Evolutionary conservation across 2,329 filamentous ascomycete genomes (phyloP), one percentile per base, ranked within the genome.

Genomic region (Apiospora saccharicola): DNA sequence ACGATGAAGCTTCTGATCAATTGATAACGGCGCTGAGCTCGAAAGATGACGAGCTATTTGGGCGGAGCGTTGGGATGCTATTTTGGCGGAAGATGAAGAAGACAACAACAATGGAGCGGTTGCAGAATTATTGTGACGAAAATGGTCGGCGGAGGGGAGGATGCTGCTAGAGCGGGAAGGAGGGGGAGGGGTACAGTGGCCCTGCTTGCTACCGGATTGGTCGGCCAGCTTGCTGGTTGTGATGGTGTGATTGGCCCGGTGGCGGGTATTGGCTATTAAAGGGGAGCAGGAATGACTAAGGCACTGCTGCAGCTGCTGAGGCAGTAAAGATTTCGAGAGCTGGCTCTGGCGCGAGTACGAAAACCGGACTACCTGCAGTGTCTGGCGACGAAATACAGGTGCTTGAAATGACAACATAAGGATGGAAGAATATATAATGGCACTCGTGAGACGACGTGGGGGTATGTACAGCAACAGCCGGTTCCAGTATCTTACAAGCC

Each of bases 1-100:
- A 69, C 51, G 24, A 43, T 74, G 74, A 26, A 69, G 68, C 67
- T 72, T 73, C 71, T 74, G 70, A 71, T 73, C 72, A 75, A 72
- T 72, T 69, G 79, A 77, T 47, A 76, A 75, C 49, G 79, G 75
- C 68, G 81, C 75, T 70, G 79, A 79, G 75, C 80, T 81, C 78
- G 86, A 86, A 72, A 90, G 81, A 77, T 90, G 88, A 74, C 86
- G 85, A 80, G 88, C 87, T 76, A 90, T 85, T 81, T 89, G 87
- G 67, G 85, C 83, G 73, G 87, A 87, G 75, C 87, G 84, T 76
- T 79, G 84, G 76, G 83, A 83, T 79, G 87, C 83, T 83, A 87
- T 87, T 80, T 81, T 85, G 80, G 61, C 75, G 71, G 68, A 70
- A 41, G 68, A 61, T 51, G 73, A 72, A 64, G 67, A 64, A 69